Evolutionary conservation across 371 early-diverging fungal genomes (phyloP).

Genomic region (Actinomortierella ambigua): DNA sequence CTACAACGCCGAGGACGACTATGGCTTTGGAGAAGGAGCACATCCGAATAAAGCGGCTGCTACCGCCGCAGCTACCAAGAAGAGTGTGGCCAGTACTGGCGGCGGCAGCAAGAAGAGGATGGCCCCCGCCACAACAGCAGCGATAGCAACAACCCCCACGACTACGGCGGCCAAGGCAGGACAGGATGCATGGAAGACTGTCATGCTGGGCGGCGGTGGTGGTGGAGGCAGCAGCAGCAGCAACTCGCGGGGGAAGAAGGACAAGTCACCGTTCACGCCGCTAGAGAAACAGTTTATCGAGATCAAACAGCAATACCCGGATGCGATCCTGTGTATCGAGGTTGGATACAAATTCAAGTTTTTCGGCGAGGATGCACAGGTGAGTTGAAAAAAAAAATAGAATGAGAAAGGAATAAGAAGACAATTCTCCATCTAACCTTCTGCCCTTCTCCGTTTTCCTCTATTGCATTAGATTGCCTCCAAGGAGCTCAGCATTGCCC

Average conservation of each 20-base stretch:
- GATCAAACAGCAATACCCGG: conserved; percentile 71
- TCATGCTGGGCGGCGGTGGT: too few species aligned
- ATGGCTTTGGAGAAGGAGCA: neutral
- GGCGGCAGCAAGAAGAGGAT: neutral
- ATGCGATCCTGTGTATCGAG: conserved; percentile 78
- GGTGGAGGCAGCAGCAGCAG: too few species aligned
- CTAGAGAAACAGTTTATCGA: conserved; percentile 82
- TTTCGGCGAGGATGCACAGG: conserved; percentile 77
- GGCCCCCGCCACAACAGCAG: neutral
- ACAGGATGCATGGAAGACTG: neutral
- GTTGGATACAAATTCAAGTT: conserved; percentile 91
- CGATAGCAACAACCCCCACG: neutral
- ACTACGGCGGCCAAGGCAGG: neutral
- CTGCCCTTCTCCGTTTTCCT: neutral
- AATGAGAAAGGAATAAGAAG: conserved; percentile 15
- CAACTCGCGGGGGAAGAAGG: conserved; percentile 22
- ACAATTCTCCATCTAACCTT: neutral
- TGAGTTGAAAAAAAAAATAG: conserved; percentile 30
- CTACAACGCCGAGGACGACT: conserved; percentile 1
- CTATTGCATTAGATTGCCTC: conserved; percentile 59
- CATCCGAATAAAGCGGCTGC: neutral
- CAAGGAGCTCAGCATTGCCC: conserved; percentile 73
- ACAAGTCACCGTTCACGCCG: conserved; percentile 67
- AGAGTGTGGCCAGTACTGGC: neutral
- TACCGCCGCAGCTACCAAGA: neutral